Evolutionary conservation across 2,329 filamentous ascomycete genomes (phyloP), one percentile per base, ranked within the genome.

Genomic region (Xylaria sp.): DNA sequence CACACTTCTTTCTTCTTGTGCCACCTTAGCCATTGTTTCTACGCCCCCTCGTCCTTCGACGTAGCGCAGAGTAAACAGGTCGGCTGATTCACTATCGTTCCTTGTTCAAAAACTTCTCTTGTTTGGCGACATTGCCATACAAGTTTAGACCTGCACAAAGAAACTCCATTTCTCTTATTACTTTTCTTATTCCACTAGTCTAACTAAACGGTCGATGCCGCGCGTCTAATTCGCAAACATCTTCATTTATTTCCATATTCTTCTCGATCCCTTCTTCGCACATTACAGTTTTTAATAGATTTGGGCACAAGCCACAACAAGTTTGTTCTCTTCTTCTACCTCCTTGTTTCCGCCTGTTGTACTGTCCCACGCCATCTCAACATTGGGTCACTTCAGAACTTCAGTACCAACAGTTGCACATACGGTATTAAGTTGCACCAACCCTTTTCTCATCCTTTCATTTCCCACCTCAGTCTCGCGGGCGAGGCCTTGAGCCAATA

Each of bases 101-200:
- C 36, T 66, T 46, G 64, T 15, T 69, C 71, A 68, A 58, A 70
- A 63, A 32, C 7, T 32, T 45, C 56, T 18, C 69, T 76, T 73
- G 72, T 75, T 68, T 15, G 25, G 60, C 39, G 39, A 28, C n/a
- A 48, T 63, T 64, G 62, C 62, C 55, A 70, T 64, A 62, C 69
- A 36, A 70, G 59, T 64, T 65, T 70, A 60, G 52, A 45, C 56
- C 39, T 25, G 46, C 43, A 70, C 70, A 76, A 76, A 76, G 72
- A 67, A 66, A 20, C 46, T 57, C n/a, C 9, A 55, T 65, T 69
- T 57, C 59, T 63, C 52, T 59, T 75, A 72, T 70, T 75, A 73
- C 72, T 73, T 63, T 73, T 70, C 67, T 43, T 66, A 65, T 50
- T 66, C 67, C 70, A 67, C 56, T 34, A 60, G 56, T 13, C 62